Percentiles rank a stretch among this genome's conserved stretches.
phyloP scores from a whole-genome alignment of 192 early-diverging fungal genomes.

The Backusella morwellensis region DNA sequence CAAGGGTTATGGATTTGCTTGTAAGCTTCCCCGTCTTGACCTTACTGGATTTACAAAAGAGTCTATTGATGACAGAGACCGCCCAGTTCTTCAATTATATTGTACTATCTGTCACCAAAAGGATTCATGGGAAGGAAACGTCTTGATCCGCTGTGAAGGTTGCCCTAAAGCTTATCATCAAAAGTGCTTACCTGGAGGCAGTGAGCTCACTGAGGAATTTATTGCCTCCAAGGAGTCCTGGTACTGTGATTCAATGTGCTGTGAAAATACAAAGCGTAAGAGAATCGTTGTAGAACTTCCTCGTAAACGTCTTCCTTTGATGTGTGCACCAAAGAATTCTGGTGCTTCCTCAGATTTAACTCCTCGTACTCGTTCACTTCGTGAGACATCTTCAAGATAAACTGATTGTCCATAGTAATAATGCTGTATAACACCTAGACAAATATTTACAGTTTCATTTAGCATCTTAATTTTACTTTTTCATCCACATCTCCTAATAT shows the following conservation, averaged over 20 bases:
- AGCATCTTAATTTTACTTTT: background rate
- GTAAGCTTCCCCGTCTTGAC: slow-evolving; percentile 84
- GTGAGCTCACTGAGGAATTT: slow-evolving; percentile 32
- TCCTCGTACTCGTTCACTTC: slow-evolving; percentile 11
- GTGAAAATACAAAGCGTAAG: slow-evolving; percentile 50
- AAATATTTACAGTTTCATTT: background rate
- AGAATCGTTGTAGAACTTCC: slow-evolving; percentile 60
- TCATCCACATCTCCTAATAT: background rate
- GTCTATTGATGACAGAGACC: slow-evolving; percentile 69
- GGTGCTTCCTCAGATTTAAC: slow-evolving; percentile 1
- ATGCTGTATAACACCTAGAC: background rate
- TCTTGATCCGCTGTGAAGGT: slow-evolving; percentile 80
- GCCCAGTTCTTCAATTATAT: slow-evolving; percentile 86
- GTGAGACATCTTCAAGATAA: slow-evolving; percentile 2
- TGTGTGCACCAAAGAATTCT: slow-evolving; percentile 48
- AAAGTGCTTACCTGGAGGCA: slow-evolving; percentile 39
- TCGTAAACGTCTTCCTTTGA: slow-evolving; percentile 59
- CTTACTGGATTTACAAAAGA: slow-evolving; percentile 75
- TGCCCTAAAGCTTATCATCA: slow-evolving; percentile 85
- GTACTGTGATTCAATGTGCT: slow-evolving; percentile 62
- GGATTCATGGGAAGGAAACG: slow-evolving; percentile 58
- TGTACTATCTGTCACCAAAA: slow-evolving; percentile 76
- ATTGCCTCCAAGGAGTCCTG: slow-evolving; percentile 46
- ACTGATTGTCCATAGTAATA: background rate
- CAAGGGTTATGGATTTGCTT: slow-evolving; percentile 91